Base-by-base conservation (phyloP, 345 rosid species). In the Bruguiera parviflora region DNA sequence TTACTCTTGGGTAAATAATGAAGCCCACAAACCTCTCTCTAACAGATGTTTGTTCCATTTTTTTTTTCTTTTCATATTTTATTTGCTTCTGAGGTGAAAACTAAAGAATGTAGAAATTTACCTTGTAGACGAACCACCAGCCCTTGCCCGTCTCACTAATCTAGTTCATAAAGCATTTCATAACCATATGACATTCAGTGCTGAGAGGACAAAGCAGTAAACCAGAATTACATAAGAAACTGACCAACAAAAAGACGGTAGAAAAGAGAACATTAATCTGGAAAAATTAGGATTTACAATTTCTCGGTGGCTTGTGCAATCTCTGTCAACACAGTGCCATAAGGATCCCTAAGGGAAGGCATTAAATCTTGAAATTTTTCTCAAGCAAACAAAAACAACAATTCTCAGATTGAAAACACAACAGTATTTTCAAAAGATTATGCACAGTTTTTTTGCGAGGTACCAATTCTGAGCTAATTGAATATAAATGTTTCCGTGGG, bases 51-150 rank as follows among this genome's bases (percentile, higher is more conserved):
- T 7, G 9, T 33, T 33, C 2, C 0, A 4, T 32, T 4, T 4
- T 32, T 6, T 6, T 4, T 32, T 32, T 32, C 6, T 4, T 15
- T 52, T 27, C 7, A 1, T 33, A 18, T 15, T 56, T 58, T 63
- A 43, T 5, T 20, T 65, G 65, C 27, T 57, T 62, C 2, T 25
- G 22, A 19, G 46, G 58, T 25, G 2, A 25, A 25, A 25, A 25
- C 27, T 32, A 64, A 56, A 70, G 32, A 31, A 67, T 10, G 20
- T 5, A 32, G 83, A 64, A 65, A 22, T 27, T 47, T 75, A 95
- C 99, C 35, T 95, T 95, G 81, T 95, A 95, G 65, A 92, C 97
- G 75, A 85, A 89, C 61, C 98, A 91, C 98, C 99, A 95, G 61
- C 90, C 91, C 80, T 92, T 95, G 71, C 97, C 94, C 33, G 91